Conservation (phyloP, 306 rosid genomes). For the Elaeagnus macrophylla region DNA sequence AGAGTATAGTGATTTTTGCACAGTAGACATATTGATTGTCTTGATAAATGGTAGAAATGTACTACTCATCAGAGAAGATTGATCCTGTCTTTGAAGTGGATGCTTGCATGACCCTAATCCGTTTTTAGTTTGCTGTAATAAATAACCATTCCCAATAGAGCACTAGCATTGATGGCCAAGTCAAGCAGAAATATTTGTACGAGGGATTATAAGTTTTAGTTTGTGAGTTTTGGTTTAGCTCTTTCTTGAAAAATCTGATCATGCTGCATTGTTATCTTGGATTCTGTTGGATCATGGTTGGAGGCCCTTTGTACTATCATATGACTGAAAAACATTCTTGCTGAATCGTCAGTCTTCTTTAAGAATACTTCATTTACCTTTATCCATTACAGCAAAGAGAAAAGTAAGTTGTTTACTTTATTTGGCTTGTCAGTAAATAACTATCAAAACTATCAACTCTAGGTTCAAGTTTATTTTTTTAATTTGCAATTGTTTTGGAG, state of each 20-base stretch:
- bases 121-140: slow-evolving; percentile 13
- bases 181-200: slow-evolving; percentile 21
- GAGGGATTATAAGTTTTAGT: slow-evolving; percentile 17
- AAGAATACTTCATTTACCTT: slow-evolving; percentile 34
- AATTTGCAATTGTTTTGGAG: neutral
- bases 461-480: neutral
- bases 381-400: slow-evolving; percentile 23
- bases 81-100: slow-evolving; percentile 23
- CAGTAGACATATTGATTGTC: slow-evolving; percentile 12
- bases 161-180: slow-evolving; percentile 5
- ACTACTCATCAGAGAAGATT: slow-evolving; percentile 18
- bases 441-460: slow-evolving; percentile 10
- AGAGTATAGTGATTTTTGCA: slow-evolving; percentile 2
- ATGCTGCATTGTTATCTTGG: slow-evolving; percentile 29
- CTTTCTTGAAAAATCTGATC: slow-evolving; percentile 1
- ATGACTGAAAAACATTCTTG: slow-evolving; percentile 23
- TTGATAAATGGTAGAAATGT: slow-evolving; percentile 14
- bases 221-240: slow-evolving; percentile 12
- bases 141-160: slow-evolving; percentile 10
- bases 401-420: slow-evolving; percentile 47
- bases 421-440: slow-evolving; percentile 12
- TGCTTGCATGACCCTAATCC: neutral
- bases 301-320: slow-evolving; percentile 30
- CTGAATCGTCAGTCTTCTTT: slow-evolving; percentile 37
- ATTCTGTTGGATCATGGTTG: slow-evolving; percentile 31